Evolutionary conservation across 1,284 basidiomycete genomes (phyloP).

Genomic region (Leucoagaricus sp.): DNA sequence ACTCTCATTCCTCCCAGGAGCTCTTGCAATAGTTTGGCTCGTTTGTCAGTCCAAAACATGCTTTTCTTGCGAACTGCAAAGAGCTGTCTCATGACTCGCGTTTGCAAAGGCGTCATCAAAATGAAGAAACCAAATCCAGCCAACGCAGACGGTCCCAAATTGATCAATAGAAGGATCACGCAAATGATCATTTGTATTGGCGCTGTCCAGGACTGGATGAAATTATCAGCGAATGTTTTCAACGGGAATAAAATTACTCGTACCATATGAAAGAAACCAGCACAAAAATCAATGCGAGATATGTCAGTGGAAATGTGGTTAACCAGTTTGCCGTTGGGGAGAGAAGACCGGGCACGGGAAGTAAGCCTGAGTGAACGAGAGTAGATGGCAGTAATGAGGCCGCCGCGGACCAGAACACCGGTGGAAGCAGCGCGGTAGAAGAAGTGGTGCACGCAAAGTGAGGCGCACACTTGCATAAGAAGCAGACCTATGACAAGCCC

Average conservation of each 20-base stretch:
- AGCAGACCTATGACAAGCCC: slow-evolving; percentile 77
- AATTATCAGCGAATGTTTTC: neutral
- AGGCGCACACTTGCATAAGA: slow-evolving; percentile 67
- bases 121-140: slow-evolving; percentile 85
- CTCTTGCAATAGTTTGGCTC: slow-evolving; percentile 83
- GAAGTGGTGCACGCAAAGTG: slow-evolving; percentile 79
- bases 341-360: slow-evolving; percentile 78
- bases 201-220: slow-evolving; percentile 61
- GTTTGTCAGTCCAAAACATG: slow-evolving; percentile 91
- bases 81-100: slow-evolving; percentile 72
- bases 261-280: slow-evolving; percentile 80
- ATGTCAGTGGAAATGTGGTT: slow-evolving; percentile 95
- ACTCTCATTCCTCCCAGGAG: slow-evolving; percentile 85
- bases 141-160: slow-evolving; percentile 81
- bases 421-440: slow-evolving; percentile 73
- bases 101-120: slow-evolving; percentile 61
- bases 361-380: slow-evolving; percentile 77
- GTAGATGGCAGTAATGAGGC: slow-evolving; percentile 90
- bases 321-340: slow-evolving; percentile 86
- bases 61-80: slow-evolving; percentile 74
- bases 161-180: slow-evolving; percentile 65
- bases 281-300: slow-evolving; percentile 88
- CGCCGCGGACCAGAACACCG: slow-evolving; percentile 83
- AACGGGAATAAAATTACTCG: too few species aligned
- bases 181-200: slow-evolving; percentile 76